Evolutionary conservation across 495 filamentous ascomycete species (phyloP), one percentile per base, ranked within the genome.

Genomic region (Aspergillus leporis): DNA sequence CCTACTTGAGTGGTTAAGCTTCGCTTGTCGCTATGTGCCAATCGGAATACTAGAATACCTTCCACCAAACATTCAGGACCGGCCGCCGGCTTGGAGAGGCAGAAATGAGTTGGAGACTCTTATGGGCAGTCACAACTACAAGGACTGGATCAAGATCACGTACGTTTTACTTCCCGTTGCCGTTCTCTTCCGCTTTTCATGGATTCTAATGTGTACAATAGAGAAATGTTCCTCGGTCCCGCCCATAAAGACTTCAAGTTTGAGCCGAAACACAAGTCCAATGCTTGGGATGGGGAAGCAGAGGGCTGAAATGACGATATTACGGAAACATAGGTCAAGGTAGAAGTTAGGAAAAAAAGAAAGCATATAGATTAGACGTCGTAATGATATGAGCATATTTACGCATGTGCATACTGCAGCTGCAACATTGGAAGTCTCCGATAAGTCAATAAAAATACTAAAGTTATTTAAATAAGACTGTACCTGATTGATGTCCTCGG

Each of bases 101-200:
- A 79, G 94, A 53, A 87, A 92, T 74, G 94, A 98, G 40, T 65
- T 98, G 73, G 94, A 98, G 82, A 95, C 90, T 46, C 74, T 98
- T 61, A 75, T 98, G 74, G 87, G 84, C 10, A 96, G 92, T 75
- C 83, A 83, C 38, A 88, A 98, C 71, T 97, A 95, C 73, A 89
- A 86, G 76, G 94, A 98, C 73, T 98, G 94, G 94, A 90, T 98
- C 65, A 98, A 96, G 81, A 95, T 98, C 67, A 94, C 90, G 92
- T 95, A 83, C 71, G 87, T 76, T 51, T 61, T 58, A 31, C 55
- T 28, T 45, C n/a, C n/a, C n/a, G n/a, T 51, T 51, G 23, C 13
- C 23, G 19, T 2, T n/a, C 3, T 47, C 19, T 32, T 28, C 54
- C 12, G 1, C 40, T 5, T 48, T 10, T 9, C 21, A 36, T 48